Conservation (phyloP, 2,329 filamentous ascomycete species). For the Colletotrichum tofieldiae region DNA sequence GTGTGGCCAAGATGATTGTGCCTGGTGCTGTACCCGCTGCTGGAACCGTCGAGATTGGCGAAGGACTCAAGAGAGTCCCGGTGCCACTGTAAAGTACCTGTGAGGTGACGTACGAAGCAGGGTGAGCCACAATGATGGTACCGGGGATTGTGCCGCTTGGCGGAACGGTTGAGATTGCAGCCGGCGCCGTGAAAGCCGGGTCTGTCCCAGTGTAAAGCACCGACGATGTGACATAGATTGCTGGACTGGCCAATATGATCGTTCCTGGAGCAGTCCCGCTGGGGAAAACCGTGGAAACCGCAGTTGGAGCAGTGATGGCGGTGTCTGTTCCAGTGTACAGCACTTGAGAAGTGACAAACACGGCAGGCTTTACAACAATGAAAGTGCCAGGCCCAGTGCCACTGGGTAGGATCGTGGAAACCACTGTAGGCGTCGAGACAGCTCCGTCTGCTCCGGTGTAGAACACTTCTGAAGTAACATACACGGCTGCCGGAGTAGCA, state of each 20-base stretch:
- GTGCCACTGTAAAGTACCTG: constrained; percentile 21
- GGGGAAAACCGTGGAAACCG: constrained; percentile 29
- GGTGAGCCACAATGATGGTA: constrained; percentile 22
- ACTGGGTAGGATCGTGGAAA: constrained; percentile 27
- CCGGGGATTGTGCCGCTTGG: constrained; percentile 20
- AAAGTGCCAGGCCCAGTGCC: constrained; percentile 34
- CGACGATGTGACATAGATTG: constrained; percentile 29
- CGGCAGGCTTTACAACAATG: constrained; percentile 29
- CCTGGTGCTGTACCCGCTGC: constrained; percentile 34
- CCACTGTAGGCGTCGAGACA: constrained; percentile 11
- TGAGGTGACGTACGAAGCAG: constrained; percentile 25
- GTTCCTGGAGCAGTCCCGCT: constrained; percentile 31
- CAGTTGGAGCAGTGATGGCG: constrained; percentile 24
- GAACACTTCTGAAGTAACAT: constrained; percentile 29
- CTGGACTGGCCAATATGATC: constrained; percentile 23
- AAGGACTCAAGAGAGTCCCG: not conserved
- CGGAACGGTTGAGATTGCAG: constrained; percentile 14
- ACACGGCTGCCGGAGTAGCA: constrained; percentile 21
- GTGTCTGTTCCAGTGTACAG: constrained; percentile 32
- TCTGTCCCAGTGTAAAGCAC: constrained; percentile 11
- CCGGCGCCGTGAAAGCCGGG: constrained; percentile 13
- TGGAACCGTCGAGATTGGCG: constrained; percentile 25
- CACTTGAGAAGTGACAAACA: constrained; percentile 31
- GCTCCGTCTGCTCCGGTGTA: constrained; percentile 17
- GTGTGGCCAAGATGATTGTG: constrained; percentile 28